These are phyloP conservation scores for Salix suchowensis DNA, from an alignment of 345 rosid genomes.

Conservation along the genomic window DNA sequence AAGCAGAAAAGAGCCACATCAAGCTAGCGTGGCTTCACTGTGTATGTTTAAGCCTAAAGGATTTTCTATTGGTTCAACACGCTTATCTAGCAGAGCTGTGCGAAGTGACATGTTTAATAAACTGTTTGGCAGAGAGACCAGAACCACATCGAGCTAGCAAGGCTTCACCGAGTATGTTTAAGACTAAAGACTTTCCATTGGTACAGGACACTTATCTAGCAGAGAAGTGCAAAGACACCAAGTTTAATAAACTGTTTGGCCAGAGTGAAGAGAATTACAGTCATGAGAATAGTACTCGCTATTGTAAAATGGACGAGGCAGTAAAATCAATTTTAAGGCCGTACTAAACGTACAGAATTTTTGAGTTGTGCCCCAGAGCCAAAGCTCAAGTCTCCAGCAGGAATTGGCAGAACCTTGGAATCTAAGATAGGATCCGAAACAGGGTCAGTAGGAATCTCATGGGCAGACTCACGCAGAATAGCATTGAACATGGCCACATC, in stretches of 20 bases:
- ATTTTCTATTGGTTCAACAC: not conserved
- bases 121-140: not conserved
- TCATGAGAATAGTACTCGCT: too few relatives aligned
- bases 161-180: not conserved
- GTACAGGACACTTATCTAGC: not conserved
- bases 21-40: not conserved
- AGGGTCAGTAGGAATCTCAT: conserved; percentile 94
- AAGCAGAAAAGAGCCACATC: not conserved
- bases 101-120: not conserved
- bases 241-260: not conserved
- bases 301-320: not conserved
- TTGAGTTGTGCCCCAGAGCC: conserved; percentile 98
- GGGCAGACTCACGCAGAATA: conserved; percentile 82
- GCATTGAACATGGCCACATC: conserved; percentile 99
- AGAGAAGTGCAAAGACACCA: not conserved
- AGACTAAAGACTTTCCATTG: not conserved
- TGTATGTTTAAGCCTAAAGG: not conserved
- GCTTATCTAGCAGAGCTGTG: not conserved
- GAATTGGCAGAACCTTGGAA: conserved; percentile 84
- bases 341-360: conserved; percentile 53
- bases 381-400: conserved; percentile 92
- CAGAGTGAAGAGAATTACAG: not conserved
- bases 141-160: not conserved
- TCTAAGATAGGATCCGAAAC: conserved; percentile 88
- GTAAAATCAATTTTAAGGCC: not conserved